Conservation (phyloP, 2,329 filamentous ascomycete genomes). For the Cladosporium sp. region DNA sequence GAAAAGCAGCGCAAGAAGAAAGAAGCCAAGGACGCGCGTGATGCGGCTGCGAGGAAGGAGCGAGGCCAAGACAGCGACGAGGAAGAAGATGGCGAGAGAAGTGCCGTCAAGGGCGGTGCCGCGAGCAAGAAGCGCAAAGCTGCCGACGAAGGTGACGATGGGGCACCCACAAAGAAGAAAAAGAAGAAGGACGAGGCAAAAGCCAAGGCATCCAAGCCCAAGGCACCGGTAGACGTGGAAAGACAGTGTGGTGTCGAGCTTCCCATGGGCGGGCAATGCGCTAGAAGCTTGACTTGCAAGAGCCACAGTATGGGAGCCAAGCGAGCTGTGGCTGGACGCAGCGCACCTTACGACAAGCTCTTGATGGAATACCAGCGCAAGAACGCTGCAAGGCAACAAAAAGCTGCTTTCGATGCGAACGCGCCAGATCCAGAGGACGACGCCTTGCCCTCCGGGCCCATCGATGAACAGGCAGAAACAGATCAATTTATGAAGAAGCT, state of each 20-base stretch:
- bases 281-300: slow-evolving; percentile 83
- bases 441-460: slow-evolving; percentile 65
- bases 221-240: slow-evolving; percentile 89
- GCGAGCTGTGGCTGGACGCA: slow-evolving; percentile 76
- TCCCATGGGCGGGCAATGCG: slow-evolving; percentile 79
- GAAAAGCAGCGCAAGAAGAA: slow-evolving; percentile 59
- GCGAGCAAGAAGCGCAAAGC: slow-evolving; percentile 43
- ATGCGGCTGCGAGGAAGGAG: slow-evolving; percentile 46
- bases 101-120: slow-evolving; percentile 25
- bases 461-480: slow-evolving; percentile 94
- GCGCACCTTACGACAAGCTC: slow-evolving; percentile 85
- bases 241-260: slow-evolving; percentile 84
- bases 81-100: slow-evolving; percentile 30
- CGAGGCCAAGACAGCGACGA: slow-evolving; percentile 38
- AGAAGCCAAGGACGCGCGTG: slow-evolving; percentile 58
- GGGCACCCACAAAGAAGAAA: slow-evolving; percentile 79
- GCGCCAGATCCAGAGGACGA: slow-evolving; percentile 76
- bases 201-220: slow-evolving; percentile 72
- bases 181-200: slow-evolving; percentile 50
- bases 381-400: slow-evolving; percentile 97
- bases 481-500: slow-evolving; percentile 78
- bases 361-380: slow-evolving; percentile 72
- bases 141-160: slow-evolving; percentile 58
- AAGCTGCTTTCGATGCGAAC: slow-evolving; percentile 91
- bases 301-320: slow-evolving; percentile 93